Base-by-base conservation (phyloP, 2,329 filamentous ascomycete genomes). In the Sarocladium brachiariae region DNA sequence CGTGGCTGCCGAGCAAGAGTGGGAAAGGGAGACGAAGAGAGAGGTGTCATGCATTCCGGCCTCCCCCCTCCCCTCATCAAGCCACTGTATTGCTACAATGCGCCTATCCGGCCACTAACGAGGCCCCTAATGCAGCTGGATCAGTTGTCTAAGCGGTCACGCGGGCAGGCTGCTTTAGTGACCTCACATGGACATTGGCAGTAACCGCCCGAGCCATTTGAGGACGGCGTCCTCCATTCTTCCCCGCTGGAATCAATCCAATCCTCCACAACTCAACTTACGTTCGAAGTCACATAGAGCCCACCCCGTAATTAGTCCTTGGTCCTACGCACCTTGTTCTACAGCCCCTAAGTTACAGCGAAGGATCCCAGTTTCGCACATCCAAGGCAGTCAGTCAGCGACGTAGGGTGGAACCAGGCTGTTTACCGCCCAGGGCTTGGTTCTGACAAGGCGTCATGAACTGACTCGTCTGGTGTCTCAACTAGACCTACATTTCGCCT, bases 11-110 rank as follows among this genome's bases (percentile, higher is more conserved):
- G 25, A 21, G 10, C n/a, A 11, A 4, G n/a, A 47, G 43, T 21
- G 43, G 19, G 16, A 33, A n/a, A 30, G 14, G 18, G 27, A 30
- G 24, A 18, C 16, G 33, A 25, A 19, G 14, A 47, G 43, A 47
- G 43, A 47, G 43, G 43, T 47, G 43, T 47, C 43, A 33, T 47
- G 25, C 43, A 47, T 47, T 47, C 43, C 25, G 25, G 25, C 43
- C n/a, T 33, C 16, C 43, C 25, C 39, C 25, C 19, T 16, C 6
- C 43, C 18, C 43, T 27, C 39, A 14, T 5, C 23, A 6, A 9
- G 9, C 39, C 30, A 10, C 14, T 19, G n/a, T 30, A 30, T 30
- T 30, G 39, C 25, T 31, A 19, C n/a, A n/a, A n/a, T n/a, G 10
- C n/a, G 25, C 43, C 25, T n/a, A n/a, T 25, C 13, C 39, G 24